phyloP scores from a whole-genome alignment of 2,329 filamentous ascomycete genomes.

The Paecilomyces sp. region DNA sequence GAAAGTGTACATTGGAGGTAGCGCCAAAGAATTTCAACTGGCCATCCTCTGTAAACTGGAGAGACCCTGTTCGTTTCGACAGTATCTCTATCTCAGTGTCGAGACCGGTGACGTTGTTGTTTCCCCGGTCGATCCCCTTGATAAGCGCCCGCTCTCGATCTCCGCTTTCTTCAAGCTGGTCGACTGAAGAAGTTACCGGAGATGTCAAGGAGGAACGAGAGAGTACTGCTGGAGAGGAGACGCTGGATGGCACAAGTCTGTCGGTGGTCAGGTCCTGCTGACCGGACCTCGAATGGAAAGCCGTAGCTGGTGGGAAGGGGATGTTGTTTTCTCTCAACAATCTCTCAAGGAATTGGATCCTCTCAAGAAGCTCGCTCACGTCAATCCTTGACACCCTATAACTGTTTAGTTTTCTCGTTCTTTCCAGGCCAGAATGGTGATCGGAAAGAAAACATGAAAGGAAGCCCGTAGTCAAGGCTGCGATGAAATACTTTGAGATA shows the following conservation, averaged over 20 bases:
- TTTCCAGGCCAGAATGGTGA: not conserved
- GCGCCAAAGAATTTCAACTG: slow-evolving; percentile 26
- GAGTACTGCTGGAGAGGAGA: not conserved
- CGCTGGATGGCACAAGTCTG: not conserved
- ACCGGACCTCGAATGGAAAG: not conserved
- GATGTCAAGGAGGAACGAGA: not conserved
- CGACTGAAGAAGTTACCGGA: not conserved
- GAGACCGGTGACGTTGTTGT: slow-evolving; percentile 11
- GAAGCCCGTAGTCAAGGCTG: not conserved
- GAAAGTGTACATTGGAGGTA: slow-evolving; percentile 23
- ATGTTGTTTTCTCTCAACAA: slow-evolving; percentile 8
- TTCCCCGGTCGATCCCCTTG: slow-evolving; percentile 4
- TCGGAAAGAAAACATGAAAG: no score
- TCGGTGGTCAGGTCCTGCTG: not conserved
- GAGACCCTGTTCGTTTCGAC: slow-evolving; percentile 23
- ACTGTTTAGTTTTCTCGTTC: not conserved
- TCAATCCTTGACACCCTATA: slow-evolving; percentile 7
- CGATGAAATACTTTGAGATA: not conserved
- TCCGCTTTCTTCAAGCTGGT: not conserved
- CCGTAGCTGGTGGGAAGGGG: slow-evolving; percentile 4
- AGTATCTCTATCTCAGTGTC: slow-evolving; percentile 20
- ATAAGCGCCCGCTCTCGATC: slow-evolving; percentile 3
- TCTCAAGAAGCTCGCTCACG: slow-evolving; percentile 7
- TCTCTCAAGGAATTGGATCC: slow-evolving; percentile 7
- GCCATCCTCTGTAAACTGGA: slow-evolving; percentile 25